Percentiles rank a stretch among this genome's conserved stretches.
Conservation (phyloP, 805 yeast species). For the Lachancea kluyveri region DNA sequence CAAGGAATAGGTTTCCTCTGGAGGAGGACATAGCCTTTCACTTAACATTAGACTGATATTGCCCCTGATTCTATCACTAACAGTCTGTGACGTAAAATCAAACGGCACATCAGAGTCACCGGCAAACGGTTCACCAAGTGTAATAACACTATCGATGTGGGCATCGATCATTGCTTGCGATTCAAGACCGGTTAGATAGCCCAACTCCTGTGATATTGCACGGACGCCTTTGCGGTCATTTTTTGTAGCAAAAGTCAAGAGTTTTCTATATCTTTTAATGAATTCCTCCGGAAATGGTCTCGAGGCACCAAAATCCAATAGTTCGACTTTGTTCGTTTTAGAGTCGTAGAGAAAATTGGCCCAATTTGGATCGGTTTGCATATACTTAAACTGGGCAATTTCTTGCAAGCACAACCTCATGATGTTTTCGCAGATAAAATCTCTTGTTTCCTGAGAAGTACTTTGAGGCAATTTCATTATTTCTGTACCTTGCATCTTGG, state of each 20-base stretch:
- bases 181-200: slow-evolving; percentile 89
- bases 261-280: slow-evolving; percentile 57
- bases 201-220: slow-evolving; percentile 62
- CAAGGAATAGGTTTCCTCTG: slow-evolving; percentile 95
- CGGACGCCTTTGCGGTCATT: slow-evolving; percentile 61
- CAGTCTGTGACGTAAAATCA: slow-evolving; percentile 79
- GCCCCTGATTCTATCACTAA: slow-evolving; percentile 85
- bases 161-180: slow-evolving; percentile 83
- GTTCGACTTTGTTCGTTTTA: slow-evolving; percentile 65
- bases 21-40: slow-evolving; percentile 93
- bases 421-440: slow-evolving; percentile 79
- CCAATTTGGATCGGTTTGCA: slow-evolving; percentile 99
- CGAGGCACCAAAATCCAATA: slow-evolving; percentile 94
- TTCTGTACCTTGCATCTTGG: slow-evolving; percentile 75
- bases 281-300: slow-evolving; percentile 69
- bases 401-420: slow-evolving; percentile 85
- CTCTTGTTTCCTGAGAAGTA: slow-evolving; percentile 52
- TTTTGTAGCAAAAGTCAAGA: slow-evolving; percentile 68
- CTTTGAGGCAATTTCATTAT: slow-evolving; percentile 70
- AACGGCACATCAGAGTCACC: slow-evolving; percentile 41
- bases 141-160: slow-evolving; percentile 84
- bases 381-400: slow-evolving; percentile 75
- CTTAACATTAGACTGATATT: slow-evolving; percentile 85
- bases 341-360: slow-evolving; percentile 88
- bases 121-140: slow-evolving; percentile 88